These are phyloP conservation scores for Peronospora belbahrii DNA, from an alignment of 352 stramenopile species.

Conservation along the genomic window DNA sequence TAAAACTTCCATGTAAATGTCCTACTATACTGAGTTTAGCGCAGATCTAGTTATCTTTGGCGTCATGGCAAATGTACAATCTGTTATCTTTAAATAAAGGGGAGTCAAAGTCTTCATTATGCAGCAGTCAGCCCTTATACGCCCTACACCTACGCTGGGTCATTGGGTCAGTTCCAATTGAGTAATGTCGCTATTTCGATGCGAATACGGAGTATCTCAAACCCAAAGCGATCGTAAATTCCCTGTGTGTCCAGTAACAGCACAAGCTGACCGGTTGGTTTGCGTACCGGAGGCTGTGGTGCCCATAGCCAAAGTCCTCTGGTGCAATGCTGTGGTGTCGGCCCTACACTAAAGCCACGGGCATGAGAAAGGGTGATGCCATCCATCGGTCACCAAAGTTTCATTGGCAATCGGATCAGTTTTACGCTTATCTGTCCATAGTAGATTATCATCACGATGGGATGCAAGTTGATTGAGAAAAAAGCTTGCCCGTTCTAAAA, in stretches of 20 bases:
- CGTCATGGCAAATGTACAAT: too few species aligned
- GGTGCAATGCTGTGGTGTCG: constrained; percentile 81
- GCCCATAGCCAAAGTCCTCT: constrained; percentile 83
- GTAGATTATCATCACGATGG: constrained; percentile 11
- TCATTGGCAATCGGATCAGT: constrained; percentile 8
- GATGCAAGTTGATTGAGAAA: constrained; percentile 79
- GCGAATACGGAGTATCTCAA: too few species aligned
- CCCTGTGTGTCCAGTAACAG: constrained; percentile 83
- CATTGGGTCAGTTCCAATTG: too few species aligned
- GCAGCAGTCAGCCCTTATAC: too few species aligned
- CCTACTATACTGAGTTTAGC: too few species aligned
- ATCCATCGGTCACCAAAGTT: constrained; percentile 8
- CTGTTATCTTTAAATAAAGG: too few species aligned
- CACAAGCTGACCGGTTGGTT: constrained; percentile 51
- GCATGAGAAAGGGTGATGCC: background rate
- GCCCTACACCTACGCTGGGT: too few species aligned
- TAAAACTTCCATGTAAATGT: too few species aligned
- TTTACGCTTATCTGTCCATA: constrained; percentile 7
- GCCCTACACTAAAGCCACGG: constrained; percentile 61
- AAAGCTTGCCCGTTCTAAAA: constrained; percentile 76
- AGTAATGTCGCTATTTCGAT: too few species aligned
- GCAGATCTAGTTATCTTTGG: too few species aligned
- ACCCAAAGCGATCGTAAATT: too few species aligned
- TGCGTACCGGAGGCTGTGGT: constrained; percentile 44
- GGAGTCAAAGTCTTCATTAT: too few species aligned